Evolutionary conservation across 345 rosid genomes (phyloP), one percentile per base, ranked within the genome.

Genomic region (Gossypium bickii): DNA sequence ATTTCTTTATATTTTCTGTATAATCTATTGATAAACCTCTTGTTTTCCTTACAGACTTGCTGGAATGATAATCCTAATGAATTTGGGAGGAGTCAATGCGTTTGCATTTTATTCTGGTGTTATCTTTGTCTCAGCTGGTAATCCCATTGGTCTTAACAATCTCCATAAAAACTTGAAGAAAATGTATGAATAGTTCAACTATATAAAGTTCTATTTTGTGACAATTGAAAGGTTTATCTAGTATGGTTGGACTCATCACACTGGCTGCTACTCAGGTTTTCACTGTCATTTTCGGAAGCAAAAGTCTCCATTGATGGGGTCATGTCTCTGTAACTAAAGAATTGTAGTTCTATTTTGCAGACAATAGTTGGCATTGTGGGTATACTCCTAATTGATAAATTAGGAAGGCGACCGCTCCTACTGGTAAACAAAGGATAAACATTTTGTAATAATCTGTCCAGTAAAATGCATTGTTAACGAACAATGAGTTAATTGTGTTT

Each of bases 381-480:
- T 47, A 78, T 47, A 43, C 2, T 76, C 38, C 49, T 83, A 7
- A 79, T 83, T 2, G 84, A 83, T 44, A 79, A 75, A 58, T 70
- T 27, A 20, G 86, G 86, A 78, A 77, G 86, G 11, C 70, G 82
- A 41, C 86, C 84, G 6, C 81, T 86, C 49, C 82, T 81, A 18
- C 18, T 84, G 84, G 89, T 87, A 44, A 51, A 74, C 45, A 27
- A 56, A 1, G 34, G 18, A n/a, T 12, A 13, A 18, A 13, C 24
- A 18, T 41, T 64, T 64, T n/a, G 17, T 65, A 8, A 25, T 48
- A 12, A 7, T 48, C 12, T 48, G 43, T 5, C 2, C 25, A 48
- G 43, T 71, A 1, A 5, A 71, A 29, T 55, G 74, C 29, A 43
- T 8, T 62, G 38, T 58, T 12, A 24, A 24, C 56, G 55, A 49